These are phyloP conservation scores for Boletus rubescentipes DNA, from an alignment of 768 basidiomycete genomes.

Conservation along the genomic window DNA sequence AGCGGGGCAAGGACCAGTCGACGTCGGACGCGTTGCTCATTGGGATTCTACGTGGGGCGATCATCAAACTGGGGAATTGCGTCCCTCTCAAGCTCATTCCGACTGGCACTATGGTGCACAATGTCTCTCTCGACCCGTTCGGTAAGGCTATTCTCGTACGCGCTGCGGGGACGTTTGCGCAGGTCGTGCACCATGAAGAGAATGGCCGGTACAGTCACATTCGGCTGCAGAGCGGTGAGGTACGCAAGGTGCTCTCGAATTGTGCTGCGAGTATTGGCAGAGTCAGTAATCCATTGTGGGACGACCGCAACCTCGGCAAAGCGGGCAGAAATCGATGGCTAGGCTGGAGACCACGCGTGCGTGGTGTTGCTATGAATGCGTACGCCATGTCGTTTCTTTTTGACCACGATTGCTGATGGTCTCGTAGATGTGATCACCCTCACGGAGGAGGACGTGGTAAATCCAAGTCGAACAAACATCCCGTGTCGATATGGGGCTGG, in stretches of 20 bases:
- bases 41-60: slow-evolving; percentile 79
- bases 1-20: slow-evolving; percentile 24
- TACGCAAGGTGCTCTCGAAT: slow-evolving; percentile 76
- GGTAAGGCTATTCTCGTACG: slow-evolving; percentile 85
- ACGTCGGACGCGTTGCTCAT: slow-evolving; percentile 70
- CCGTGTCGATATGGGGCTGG: slow-evolving; percentile 91
- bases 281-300: slow-evolving; percentile 91
- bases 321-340: slow-evolving; percentile 89
- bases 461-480: slow-evolving; percentile 94
- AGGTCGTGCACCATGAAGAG: slow-evolving; percentile 76
- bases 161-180: slow-evolving; percentile 84
- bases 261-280: slow-evolving; percentile 89
- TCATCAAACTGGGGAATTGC: slow-evolving; percentile 89
- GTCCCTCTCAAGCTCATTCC: slow-evolving; percentile 91
- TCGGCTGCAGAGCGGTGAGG: slow-evolving; percentile 88
- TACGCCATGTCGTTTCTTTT: slow-evolving; percentile 37
- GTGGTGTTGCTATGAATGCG: slow-evolving; percentile 98
- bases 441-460: slow-evolving; percentile 99
- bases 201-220: slow-evolving; percentile 75
- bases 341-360: slow-evolving; percentile 78
- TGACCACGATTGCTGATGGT: neutral
- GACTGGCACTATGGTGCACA: slow-evolving; percentile 87
- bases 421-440: slow-evolving; percentile 76
- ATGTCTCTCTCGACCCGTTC: slow-evolving; percentile 69
- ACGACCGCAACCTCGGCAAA: slow-evolving; percentile 82